These are phyloP conservation scores for Pseudogymnoascus sp. DNA, from an alignment of 2,329 filamentous ascomycete genomes.

Conservation along the genomic window DNA sequence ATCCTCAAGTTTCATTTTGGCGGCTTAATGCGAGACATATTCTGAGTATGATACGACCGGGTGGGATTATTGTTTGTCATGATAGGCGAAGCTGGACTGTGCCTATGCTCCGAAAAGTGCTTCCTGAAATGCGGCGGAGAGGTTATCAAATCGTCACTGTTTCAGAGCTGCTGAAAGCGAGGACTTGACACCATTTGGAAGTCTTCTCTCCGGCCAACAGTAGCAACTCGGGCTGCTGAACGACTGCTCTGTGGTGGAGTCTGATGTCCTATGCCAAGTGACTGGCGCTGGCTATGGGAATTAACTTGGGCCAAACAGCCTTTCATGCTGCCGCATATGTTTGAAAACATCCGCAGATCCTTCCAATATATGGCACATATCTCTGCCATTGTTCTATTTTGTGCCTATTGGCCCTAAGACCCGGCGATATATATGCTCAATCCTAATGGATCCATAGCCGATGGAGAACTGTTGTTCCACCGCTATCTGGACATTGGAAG, in stretches of 20 bases:
- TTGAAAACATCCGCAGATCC: not conserved
- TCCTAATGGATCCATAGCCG: not conserved
- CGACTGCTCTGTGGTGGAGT: too few relatives aligned
- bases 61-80: conserved; percentile 78
- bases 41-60: conserved; percentile 68
- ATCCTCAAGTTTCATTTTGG: conserved; percentile 70
- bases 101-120: conserved; percentile 5
- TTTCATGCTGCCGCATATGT: not conserved
- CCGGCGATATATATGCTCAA: not conserved
- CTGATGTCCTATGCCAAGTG: too few relatives aligned
- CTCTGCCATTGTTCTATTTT: not conserved
- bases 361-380: not conserved
- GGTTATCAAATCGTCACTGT: conserved; percentile 5
- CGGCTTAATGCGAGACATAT: conserved; percentile 70
- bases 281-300: too few relatives aligned
- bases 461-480: not conserved
- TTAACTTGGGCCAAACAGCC: not conserved
- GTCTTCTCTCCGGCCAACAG: too few relatives aligned
- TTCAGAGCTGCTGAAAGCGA: not conserved
- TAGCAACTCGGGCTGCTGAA: too few relatives aligned
- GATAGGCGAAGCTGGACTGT: conserved; percentile 49
- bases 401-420: not conserved
- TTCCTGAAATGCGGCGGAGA: not conserved
- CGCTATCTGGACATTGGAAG: too few relatives aligned
- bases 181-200: not conserved